These are phyloP conservation scores for Beauveria pseudobassiana DNA, from an alignment of 2,329 filamentous ascomycete genomes.

Conservation along the genomic window DNA sequence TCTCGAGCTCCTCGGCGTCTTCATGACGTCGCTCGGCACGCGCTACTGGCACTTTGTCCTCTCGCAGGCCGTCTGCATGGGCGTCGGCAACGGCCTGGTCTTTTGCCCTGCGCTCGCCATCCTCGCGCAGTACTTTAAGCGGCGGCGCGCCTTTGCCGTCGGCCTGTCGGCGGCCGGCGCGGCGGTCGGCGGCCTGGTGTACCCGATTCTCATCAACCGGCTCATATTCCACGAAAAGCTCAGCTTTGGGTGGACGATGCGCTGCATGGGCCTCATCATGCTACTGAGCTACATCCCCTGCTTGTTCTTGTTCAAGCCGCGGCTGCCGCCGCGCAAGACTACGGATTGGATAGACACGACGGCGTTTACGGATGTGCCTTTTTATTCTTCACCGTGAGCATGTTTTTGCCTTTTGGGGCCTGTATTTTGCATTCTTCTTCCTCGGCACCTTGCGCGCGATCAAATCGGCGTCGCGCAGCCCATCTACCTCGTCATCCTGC, in stretches of 20 bases:
- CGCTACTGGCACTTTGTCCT: conserved; percentile 43
- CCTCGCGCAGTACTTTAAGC: conserved; percentile 55
- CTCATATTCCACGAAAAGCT: conserved; percentile 35
- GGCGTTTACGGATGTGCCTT: conserved; percentile 34
- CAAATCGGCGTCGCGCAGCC: conserved; percentile 15
- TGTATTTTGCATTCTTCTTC: conserved; percentile 40
- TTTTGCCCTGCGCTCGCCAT: conserved; percentile 53
- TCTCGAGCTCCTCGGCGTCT: conserved; percentile 37
- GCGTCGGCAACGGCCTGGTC: conserved; percentile 46
- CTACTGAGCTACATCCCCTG: conserved; percentile 30
- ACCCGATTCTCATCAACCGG: conserved; percentile 38
- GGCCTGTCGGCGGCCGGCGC: conserved; percentile 52
- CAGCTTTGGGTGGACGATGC: conserved; percentile 49
- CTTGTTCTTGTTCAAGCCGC: conserved; percentile 31
- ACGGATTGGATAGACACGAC: conserved; percentile 35
- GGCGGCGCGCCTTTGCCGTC: conserved; percentile 47
- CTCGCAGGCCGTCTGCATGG: conserved; percentile 40
- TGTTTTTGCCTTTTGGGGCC: conserved; percentile 29
- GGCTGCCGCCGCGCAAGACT: conserved; percentile 30
- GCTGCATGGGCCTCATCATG: conserved; percentile 40
- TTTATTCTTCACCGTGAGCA: conserved; percentile 26
- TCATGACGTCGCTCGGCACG: conserved; percentile 33
- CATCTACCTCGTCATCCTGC: conserved; percentile 21
- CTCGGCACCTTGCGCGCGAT: conserved; percentile 40
- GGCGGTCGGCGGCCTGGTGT: conserved; percentile 46